Conservation (phyloP, 495 filamentous ascomycete species). For the Penicillium herquei region DNA sequence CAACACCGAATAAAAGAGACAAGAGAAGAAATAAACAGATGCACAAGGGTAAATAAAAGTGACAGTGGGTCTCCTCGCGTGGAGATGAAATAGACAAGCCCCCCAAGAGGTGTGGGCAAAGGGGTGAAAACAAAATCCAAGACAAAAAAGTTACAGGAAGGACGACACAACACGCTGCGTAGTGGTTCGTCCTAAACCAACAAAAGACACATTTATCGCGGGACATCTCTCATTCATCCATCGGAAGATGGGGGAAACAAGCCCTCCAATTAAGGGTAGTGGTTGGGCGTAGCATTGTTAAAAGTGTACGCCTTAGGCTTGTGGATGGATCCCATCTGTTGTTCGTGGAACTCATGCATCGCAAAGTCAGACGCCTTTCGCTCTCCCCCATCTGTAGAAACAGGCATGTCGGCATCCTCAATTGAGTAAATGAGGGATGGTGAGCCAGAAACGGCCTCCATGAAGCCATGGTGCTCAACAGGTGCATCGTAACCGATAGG, state of each 20-base stretch:
- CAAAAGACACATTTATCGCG: constrained; percentile 22
- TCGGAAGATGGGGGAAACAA: constrained; percentile 5
- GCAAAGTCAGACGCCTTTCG: constrained; percentile 40
- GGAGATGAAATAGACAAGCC: constrained; percentile 13
- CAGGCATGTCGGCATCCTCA: constrained; percentile 33
- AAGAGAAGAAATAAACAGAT: constrained; percentile 14
- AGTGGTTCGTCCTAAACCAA: constrained; percentile 25
- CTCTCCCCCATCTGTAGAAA: constrained; percentile 25
- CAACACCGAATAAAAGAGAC: constrained; percentile 25
- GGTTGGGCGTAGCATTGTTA: constrained; percentile 40
- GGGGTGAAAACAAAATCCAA: not conserved
- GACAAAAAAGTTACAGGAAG: constrained; percentile 7
- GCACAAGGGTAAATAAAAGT: constrained; percentile 8
- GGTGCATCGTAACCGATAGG: constrained; percentile 34
- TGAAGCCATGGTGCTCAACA: constrained; percentile 28
- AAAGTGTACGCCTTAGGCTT: constrained; percentile 46
- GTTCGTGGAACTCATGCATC: constrained; percentile 46
- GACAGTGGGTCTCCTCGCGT: constrained; percentile 15
- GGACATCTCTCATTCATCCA: constrained; percentile 31
- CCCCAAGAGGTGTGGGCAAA: constrained; percentile 9
- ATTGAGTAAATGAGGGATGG: constrained; percentile 38
- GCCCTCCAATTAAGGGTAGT: constrained; percentile 29
- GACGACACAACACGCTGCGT: constrained; percentile 17
- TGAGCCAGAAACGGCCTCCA: constrained; percentile 30
- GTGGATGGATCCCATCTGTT: constrained; percentile 37